Percentiles rank a stretch among this genome's conserved stretches.
phyloP scores from a whole-genome alignment of 805 yeast genomes.

The Candida chauliodis region DNA sequence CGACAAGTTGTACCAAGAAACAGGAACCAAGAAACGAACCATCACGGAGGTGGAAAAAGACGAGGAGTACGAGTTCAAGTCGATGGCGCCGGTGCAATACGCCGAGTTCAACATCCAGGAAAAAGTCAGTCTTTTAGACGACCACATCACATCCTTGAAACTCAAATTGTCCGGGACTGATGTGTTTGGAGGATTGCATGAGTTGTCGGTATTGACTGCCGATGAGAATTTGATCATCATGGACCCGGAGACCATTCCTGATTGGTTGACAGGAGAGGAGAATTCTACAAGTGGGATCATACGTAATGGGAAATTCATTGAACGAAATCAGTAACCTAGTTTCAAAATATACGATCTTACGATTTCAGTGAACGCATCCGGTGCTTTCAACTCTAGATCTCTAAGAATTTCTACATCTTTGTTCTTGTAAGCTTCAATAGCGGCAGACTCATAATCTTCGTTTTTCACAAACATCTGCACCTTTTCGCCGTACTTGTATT shows the following conservation, averaged over 20 bases:
- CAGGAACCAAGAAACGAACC: conserved; percentile 14
- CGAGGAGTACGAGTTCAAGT: conserved; percentile 37
- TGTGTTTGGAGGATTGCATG: conserved; percentile 75
- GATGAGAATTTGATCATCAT: conserved; percentile 34
- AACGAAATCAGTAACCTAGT: conserved; percentile 21
- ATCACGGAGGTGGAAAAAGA: conserved; percentile 16
- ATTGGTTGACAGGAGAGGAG: conserved; percentile 78
- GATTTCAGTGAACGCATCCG: neutral
- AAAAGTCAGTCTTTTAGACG: conserved; percentile 12
- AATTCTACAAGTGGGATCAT: conserved; percentile 48
- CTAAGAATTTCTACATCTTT: conserved; percentile 32
- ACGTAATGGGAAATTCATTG: conserved; percentile 13
- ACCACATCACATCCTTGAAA: conserved; percentile 21
- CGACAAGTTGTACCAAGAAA: conserved; percentile 38
- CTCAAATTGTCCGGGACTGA: conserved; percentile 59
- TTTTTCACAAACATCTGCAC: conserved; percentile 51
- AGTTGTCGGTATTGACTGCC: conserved; percentile 42
- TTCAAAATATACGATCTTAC: conserved; percentile 21
- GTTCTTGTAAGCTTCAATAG: conserved; percentile 43
- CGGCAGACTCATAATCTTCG: conserved; percentile 49
- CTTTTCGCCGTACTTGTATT: conserved; percentile 42
- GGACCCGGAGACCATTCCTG: conserved; percentile 58
- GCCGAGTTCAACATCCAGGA: conserved; percentile 44
- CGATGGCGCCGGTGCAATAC: conserved; percentile 57
- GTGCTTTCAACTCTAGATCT: conserved; percentile 12